Evolutionary conservation across 2,329 filamentous ascomycete species (phyloP).

Genomic region (Penicillium sp.): DNA sequence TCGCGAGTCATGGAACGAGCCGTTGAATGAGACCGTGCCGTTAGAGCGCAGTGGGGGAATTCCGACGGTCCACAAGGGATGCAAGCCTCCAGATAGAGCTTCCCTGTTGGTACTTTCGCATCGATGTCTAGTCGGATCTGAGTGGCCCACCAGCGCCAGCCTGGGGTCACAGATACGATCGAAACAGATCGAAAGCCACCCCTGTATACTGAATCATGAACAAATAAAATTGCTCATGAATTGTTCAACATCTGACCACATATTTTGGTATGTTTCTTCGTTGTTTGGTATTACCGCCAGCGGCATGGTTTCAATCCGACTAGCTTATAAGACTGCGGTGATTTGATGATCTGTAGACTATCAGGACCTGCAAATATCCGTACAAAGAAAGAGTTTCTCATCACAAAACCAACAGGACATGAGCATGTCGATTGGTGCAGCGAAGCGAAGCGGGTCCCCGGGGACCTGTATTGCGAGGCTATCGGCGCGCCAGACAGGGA

Average conservation of each 20-base stretch:
- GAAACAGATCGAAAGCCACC: neutral
- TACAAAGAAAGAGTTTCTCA: neutral
- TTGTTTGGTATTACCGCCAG: neutral
- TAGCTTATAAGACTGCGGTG: neutral
- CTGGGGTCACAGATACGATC: neutral
- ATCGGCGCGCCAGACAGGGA: constrained; percentile 11
- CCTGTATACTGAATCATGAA: neutral
- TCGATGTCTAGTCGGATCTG: neutral
- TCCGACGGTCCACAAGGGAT: neutral
- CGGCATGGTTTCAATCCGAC: neutral
- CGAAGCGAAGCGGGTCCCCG: neutral
- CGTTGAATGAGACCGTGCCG: neutral
- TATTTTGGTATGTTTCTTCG: neutral
- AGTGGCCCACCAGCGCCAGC: neutral
- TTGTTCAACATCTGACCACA: neutral
- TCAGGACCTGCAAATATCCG: neutral
- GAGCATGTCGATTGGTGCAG: neutral
- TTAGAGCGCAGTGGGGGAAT: neutral
- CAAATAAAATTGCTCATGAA: neutral
- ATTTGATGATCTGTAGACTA: neutral
- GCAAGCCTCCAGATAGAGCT: neutral
- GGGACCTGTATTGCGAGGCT: neutral
- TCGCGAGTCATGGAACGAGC: neutral
- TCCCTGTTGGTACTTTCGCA: neutral
- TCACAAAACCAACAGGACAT: neutral